These are phyloP conservation scores for Penicillium griseofulvum DNA, from an alignment of 2,329 filamentous ascomycete species.

Conservation along the genomic window DNA sequence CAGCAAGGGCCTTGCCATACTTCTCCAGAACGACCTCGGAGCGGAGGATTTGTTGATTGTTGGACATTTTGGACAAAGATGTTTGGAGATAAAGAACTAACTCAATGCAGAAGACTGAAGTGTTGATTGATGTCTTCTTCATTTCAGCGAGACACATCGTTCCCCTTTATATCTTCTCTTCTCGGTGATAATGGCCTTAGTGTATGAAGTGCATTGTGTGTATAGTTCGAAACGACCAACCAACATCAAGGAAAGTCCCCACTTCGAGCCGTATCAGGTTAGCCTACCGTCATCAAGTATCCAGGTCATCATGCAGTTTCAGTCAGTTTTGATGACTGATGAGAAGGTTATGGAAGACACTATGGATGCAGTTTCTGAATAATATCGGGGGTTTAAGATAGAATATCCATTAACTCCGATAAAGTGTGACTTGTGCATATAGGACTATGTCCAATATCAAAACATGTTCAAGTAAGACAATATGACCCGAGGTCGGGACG, in stretches of 20 bases:
- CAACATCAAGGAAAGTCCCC: not conserved
- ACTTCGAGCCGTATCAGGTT: not conserved
- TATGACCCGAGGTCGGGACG: no score
- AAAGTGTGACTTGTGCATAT: no score
- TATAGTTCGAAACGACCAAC: not conserved
- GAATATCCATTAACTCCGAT: not conserved
- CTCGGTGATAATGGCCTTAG: conserved; percentile 2
- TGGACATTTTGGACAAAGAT: conserved; percentile 5
- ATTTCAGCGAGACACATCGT: accelerated
- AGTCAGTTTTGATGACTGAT: no score
- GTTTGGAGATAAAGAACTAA: not conserved
- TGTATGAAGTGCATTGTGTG: no score
- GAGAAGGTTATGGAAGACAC: not conserved
- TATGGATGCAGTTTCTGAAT: no score
- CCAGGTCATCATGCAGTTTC: not conserved
- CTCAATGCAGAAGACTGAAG: not conserved
- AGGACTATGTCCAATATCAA: not conserved
- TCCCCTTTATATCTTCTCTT: not conserved
- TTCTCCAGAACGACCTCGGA: conserved; percentile 20
- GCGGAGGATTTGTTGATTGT: conserved; percentile 14
- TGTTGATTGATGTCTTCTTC: not conserved
- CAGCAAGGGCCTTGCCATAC: conserved; percentile 17
- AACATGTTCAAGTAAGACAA: not conserved
- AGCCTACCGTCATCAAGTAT: conserved; percentile 10
- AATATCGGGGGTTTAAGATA: not conserved